These are phyloP conservation scores for Torulaspora maleeae DNA, from an alignment of 805 yeast species.

Conservation along the genomic window DNA sequence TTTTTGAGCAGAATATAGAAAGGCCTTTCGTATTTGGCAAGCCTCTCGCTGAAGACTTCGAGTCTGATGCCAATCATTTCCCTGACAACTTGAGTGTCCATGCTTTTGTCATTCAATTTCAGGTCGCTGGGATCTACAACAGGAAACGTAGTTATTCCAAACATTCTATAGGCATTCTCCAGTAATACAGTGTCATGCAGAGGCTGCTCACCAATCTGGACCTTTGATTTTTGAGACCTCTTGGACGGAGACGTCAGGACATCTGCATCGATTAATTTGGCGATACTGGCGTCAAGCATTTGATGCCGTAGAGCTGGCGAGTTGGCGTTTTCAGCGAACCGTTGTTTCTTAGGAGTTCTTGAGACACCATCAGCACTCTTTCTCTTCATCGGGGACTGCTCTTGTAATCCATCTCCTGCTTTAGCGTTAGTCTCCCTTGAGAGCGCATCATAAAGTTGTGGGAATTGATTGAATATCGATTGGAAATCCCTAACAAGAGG, in stretches of 20 bases:
- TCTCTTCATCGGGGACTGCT: neutral
- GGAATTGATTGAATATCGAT: conserved; percentile 21
- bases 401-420: neutral
- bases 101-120: conserved; percentile 11
- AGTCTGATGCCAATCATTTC: conserved; percentile 38
- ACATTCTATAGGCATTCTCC: conserved; percentile 37
- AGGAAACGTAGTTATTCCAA: conserved; percentile 41
- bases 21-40: conserved; percentile 33
- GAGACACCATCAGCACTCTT: neutral
- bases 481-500: conserved; percentile 20
- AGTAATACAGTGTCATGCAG: conserved; percentile 15
- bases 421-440: conserved; percentile 6
- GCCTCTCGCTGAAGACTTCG: conserved; percentile 35
- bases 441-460: conserved; percentile 22
- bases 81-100: conserved; percentile 14
- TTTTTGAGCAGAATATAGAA: conserved; percentile 36
- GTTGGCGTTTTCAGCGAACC: neutral
- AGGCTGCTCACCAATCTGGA: neutral
- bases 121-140: conserved; percentile 36
- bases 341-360: conserved; percentile 1
- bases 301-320: conserved; percentile 17
- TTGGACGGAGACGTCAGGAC: conserved; percentile 32
- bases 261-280: conserved; percentile 21
- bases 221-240: conserved; percentile 13
- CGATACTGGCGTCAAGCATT: conserved; percentile 27